Evolutionary conservation across 352 stramenopile genomes (phyloP), one percentile per base, ranked within the genome.

Genomic region (Aphanomyces euteiches): DNA sequence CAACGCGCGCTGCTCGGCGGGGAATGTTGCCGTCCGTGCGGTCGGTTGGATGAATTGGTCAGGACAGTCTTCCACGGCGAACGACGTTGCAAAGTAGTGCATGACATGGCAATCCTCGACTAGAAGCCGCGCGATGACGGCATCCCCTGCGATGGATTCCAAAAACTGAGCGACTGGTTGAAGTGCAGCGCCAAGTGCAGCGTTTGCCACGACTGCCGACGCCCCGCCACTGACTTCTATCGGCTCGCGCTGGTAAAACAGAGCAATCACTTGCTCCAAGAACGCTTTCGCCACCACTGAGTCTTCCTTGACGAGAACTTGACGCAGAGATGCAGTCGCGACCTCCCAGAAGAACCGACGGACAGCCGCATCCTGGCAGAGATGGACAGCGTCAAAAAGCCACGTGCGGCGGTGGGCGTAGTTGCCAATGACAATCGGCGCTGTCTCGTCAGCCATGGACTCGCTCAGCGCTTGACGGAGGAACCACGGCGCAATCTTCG

Each of bases 331-430:
- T 48, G 59, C 67, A 40, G 58, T 76, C 17, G 78, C 69, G 34
- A 81, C 40, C 3, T 61, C 69, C 13, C 79, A 79, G 36, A 76
- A 84, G 39, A 48, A 72, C 19, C 78, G 56, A 3, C 71, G 68
- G 0, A 85, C 71, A 2, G 72, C 40, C 3, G 69, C 28, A 12
- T 67, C 75, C 39, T 72, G 66, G 34, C 67, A 82, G 21, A 90
- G 73, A 17, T 87, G 79, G 4, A 87, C 21, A 4, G 83, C 36
- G 56, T 90, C 83, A 59, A 92, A 90, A 0, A 92, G 45, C 83
- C 83, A 90, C 1, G 74, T 84, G 10, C 84, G 75, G 21, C 67
- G 72, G 36, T 60, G 38, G 34, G 63, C 21, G 56, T 67, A 67
- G 13, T 67, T 45, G 59, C 59, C 59, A 34, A 67, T 67, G 10